Evolutionary conservation across 257 asterid genomes (phyloP), one percentile per base, ranked within the genome.

Genomic region (Fraxinus americana): DNA sequence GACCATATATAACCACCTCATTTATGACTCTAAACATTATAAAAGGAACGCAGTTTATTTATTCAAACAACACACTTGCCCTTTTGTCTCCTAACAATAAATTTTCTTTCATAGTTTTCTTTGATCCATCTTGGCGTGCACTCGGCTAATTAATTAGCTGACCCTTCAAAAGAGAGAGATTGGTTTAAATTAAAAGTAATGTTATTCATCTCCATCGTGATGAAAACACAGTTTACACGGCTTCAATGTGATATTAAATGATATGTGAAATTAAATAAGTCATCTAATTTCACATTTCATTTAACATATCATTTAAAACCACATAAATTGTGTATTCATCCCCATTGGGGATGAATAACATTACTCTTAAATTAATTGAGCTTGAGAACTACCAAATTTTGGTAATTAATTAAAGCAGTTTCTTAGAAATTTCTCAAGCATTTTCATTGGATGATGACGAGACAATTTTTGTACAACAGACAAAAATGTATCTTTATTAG

Each of bases 371-470:
- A 34, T 34, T 34, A 34, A 34, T n/a, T 54, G n/a, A 54, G 27
- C 11, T 48, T 54, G 65, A 59, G 21, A 38, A 27, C n/a, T n/a
- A 38, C 32, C 38, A 25, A 36, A 32, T 23, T 50, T 57, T 75
- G 35, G 38, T 21, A 36, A 76, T 71, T 78, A 54, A 57, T n/a
- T 57, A 19, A 17, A 19, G 41, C n/a, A 36, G 41, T 77, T 67
- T 19, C 78, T 27, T 67, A 29, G 67, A 36, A n/a, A 77, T n/a
- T 72, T 29, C 17, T 34, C 63, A 65, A 72, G 30, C 39, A 43
- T 65, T 76, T 43, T 39, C 27, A 27, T 79, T 74, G 83, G 73
- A 75, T 16, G 80, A 43, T 75, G 17, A 29, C 9, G 67, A 76
- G 71, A 10, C 73, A 81, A 57, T 35, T 59, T 35, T 77, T 52